phyloP scores from a whole-genome alignment of 2,329 filamentous ascomycete species.

The Fusarium decemcellulare region DNA sequence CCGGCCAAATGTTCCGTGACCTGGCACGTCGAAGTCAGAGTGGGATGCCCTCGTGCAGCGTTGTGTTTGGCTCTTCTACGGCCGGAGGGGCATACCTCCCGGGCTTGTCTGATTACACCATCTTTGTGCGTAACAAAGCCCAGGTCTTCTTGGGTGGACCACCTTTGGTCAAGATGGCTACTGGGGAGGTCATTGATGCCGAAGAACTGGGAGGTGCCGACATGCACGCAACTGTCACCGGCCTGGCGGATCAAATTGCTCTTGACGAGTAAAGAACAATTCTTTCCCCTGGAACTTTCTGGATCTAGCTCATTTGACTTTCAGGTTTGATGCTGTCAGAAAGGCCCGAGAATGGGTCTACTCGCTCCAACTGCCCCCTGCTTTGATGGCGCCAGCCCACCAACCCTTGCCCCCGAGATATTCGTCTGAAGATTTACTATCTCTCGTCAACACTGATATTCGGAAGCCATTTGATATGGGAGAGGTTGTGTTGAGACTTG shows the following conservation, averaged over 20 bases:
- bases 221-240: slow-evolving; percentile 57
- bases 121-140: slow-evolving; percentile 54
- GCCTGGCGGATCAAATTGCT: slow-evolving; percentile 60
- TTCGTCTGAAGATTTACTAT: no score
- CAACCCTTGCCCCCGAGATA: no score
- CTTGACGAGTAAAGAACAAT: slow-evolving; percentile 50
- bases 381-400: no score
- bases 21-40: slow-evolving; percentile 50
- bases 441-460: no score
- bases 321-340: no score
- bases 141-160: slow-evolving; percentile 61
- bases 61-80: slow-evolving; percentile 60
- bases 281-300: no score
- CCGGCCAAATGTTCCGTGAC: slow-evolving; percentile 54
- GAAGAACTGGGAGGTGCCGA: slow-evolving; percentile 59
- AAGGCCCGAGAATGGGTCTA: no score
- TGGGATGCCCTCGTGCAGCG: slow-evolving; percentile 48
- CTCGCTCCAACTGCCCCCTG: no score
- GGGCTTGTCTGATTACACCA: slow-evolving; percentile 55
- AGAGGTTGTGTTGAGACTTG: no score
- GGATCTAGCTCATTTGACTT: no score
- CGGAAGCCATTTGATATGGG: no score
- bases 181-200: slow-evolving; percentile 57
- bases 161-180: slow-evolving; percentile 62
- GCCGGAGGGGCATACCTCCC: slow-evolving; percentile 41